phyloP scores from a whole-genome alignment of 2,329 filamentous ascomycete species.

The Colletotrichum brevisporum region DNA sequence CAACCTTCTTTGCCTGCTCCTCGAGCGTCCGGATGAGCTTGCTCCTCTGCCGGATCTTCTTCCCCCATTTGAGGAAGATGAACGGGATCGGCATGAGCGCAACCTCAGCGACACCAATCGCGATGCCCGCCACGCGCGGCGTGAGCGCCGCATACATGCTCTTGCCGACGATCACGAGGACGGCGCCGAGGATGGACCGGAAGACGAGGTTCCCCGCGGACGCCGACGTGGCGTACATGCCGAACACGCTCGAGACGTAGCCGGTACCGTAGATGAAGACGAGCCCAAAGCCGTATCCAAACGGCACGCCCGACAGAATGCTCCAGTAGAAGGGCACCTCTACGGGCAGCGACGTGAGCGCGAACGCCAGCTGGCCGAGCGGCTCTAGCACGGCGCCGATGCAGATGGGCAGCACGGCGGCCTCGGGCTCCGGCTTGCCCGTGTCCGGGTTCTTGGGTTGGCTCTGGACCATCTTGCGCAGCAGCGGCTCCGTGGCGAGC shows the following conservation, averaged over 20 bases:
- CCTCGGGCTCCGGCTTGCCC: conserved; percentile 71
- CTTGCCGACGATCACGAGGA: conserved; percentile 71
- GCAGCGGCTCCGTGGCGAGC: conserved; percentile 57
- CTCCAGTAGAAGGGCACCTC: conserved; percentile 74
- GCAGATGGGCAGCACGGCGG: conserved; percentile 74
- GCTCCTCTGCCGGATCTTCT: conserved; percentile 34
- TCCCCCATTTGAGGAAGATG: conserved; percentile 65
- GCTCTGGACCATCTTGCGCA: conserved; percentile 68
- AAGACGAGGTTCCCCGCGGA: conserved; percentile 75
- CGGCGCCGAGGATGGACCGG: conserved; percentile 70
- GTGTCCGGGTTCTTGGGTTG: conserved; percentile 72
- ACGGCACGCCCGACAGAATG: conserved; percentile 73
- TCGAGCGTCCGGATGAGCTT: conserved; percentile 38
- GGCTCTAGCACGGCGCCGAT: conserved; percentile 72
- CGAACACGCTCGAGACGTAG: conserved; percentile 75
- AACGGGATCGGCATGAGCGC: conserved; percentile 74
- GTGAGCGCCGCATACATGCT: conserved; percentile 70
- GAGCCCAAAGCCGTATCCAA: conserved; percentile 72
- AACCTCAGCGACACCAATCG: conserved; percentile 49
- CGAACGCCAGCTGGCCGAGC: conserved; percentile 73
- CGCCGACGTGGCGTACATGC: conserved; percentile 75
- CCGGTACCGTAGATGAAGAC: conserved; percentile 77
- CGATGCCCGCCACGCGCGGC: conserved; percentile 72
- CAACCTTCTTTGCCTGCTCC: conserved; percentile 38
- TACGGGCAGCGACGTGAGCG: conserved; percentile 73